Percentiles rank a stretch among this genome's conserved stretches.
Conservation (phyloP, 495 filamentous ascomycete genomes). For the Lasiosphaeria hispida region DNA sequence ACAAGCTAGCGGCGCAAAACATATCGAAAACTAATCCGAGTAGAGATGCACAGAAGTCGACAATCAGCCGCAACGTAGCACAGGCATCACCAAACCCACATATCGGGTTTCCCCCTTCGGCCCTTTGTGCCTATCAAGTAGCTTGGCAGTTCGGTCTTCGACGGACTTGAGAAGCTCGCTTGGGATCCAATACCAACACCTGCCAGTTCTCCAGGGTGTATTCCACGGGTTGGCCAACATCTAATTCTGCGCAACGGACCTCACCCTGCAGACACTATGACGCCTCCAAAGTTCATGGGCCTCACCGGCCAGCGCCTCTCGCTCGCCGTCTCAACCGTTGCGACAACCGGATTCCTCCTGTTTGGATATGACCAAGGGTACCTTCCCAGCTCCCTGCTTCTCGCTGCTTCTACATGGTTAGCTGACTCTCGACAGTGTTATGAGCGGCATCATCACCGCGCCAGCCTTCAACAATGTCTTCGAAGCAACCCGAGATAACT, state of each 20-base stretch:
- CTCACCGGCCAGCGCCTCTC: constrained; percentile 63
- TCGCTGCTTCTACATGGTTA: background rate
- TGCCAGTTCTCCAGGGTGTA: too few relatives aligned
- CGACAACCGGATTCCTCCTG: constrained; percentile 70
- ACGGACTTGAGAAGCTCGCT: too few relatives aligned
- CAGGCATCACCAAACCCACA: too few relatives aligned
- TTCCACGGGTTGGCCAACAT: too few relatives aligned
- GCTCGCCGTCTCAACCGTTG: constrained; percentile 61
- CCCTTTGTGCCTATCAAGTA: too few relatives aligned
- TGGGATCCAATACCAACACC: too few relatives aligned
- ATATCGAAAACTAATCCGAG: too few relatives aligned
- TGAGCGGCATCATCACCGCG: constrained; percentile 79
- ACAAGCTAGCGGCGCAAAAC: too few relatives aligned
- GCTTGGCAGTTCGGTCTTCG: too few relatives aligned
- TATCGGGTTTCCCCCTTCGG: too few relatives aligned
- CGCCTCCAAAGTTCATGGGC: constrained; percentile 55
- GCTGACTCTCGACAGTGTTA: constrained; percentile 35
- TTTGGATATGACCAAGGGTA: constrained; percentile 68
- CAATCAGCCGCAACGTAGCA: too few relatives aligned
- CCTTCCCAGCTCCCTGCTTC: constrained; percentile 2
- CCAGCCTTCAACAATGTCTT: constrained; percentile 69
- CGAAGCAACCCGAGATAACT: constrained; percentile 60
- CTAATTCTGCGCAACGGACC: background rate
- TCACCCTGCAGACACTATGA: constrained; percentile 26
- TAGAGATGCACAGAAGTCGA: too few relatives aligned